Conservation (phyloP, 2,329 filamentous ascomycete species). For the Botrytis aclada region DNA sequence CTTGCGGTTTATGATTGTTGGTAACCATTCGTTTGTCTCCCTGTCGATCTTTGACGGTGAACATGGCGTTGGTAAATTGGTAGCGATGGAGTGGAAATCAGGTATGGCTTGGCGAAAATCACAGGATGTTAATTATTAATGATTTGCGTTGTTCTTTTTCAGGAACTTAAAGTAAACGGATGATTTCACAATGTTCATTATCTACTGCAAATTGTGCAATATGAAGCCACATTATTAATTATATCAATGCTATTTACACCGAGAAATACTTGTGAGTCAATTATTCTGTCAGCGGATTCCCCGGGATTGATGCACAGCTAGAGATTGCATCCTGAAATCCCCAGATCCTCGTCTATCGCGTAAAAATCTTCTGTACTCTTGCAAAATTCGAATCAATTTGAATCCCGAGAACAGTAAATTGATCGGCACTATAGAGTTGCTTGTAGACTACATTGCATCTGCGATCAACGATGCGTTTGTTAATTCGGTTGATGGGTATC, state of each 20-base stretch:
- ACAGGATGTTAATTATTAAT: background rate
- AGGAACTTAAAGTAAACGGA: background rate
- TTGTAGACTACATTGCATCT: slow-evolving; percentile 4
- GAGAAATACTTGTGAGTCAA: background rate
- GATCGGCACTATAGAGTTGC: background rate
- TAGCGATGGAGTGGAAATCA: slow-evolving; percentile 5
- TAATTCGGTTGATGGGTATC: background rate
- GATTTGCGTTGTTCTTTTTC: background rate
- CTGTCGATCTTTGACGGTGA: slow-evolving; percentile 13
- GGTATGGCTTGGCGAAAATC: background rate
- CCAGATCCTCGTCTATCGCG: background rate
- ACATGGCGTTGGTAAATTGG: background rate
- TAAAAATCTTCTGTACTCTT: background rate
- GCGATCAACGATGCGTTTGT: background rate
- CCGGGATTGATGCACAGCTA: background rate
- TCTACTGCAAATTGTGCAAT: background rate
- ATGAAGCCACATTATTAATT: background rate
- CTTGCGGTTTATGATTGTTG: slow-evolving; percentile 1
- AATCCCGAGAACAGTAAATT: background rate
- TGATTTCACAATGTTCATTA: background rate
- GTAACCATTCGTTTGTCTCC: slow-evolving; percentile 3
- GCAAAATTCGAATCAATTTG: background rate
- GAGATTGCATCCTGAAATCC: background rate
- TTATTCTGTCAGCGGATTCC: background rate
- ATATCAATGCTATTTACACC: background rate